Percentiles rank a stretch among this genome's conserved stretches.
Conservation (phyloP, 805 yeast genomes). For the Kodamaea sagamina region DNA sequence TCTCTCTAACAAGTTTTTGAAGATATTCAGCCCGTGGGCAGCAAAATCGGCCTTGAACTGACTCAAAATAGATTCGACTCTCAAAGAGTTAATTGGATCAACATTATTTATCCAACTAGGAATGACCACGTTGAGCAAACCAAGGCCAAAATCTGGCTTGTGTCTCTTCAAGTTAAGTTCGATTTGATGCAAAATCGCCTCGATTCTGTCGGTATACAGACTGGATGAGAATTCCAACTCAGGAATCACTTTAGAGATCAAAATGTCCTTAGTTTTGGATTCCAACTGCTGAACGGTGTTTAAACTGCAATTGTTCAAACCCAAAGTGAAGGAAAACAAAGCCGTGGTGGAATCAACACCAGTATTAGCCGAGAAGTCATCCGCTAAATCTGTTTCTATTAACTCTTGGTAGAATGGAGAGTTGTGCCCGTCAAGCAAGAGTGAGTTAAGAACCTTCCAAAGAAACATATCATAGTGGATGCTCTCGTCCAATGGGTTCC, state of each 20-base stretch:
- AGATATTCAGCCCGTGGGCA: constrained; percentile 50
- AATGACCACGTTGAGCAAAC: constrained; percentile 67
- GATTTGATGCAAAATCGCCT: constrained; percentile 84
- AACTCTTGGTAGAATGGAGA: constrained; percentile 86
- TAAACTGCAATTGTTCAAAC: constrained; percentile 70
- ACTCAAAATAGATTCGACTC: constrained; percentile 60
- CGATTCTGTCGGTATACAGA: constrained; percentile 50
- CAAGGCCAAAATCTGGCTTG: constrained; percentile 87
- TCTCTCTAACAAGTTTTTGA: constrained; percentile 58
- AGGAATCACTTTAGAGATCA: constrained; percentile 43
- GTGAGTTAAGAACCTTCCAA: constrained; percentile 65
- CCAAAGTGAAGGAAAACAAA: constrained; percentile 75
- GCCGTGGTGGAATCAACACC: constrained; percentile 86
- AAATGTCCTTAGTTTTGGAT: constrained; percentile 45
- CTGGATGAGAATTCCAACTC: constrained; percentile 28
- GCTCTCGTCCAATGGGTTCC: constrained; percentile 59
- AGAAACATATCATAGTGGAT: constrained; percentile 65
- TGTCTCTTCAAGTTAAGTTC: constrained; percentile 84
- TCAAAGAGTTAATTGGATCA: constrained; percentile 71
- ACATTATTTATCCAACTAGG: constrained; percentile 83
- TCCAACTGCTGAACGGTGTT: constrained; percentile 52
- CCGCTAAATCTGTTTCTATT: constrained; percentile 81
- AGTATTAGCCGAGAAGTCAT: constrained; percentile 83
- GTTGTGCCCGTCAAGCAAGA: constrained; percentile 87
- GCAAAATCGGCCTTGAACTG: constrained; percentile 64